A percentile compares a stretch with the other conserved stretches of the same genome.
Conservation (phyloP, 1,139 yeast genomes). For the Yamadazyma songkhlaensis region DNA sequence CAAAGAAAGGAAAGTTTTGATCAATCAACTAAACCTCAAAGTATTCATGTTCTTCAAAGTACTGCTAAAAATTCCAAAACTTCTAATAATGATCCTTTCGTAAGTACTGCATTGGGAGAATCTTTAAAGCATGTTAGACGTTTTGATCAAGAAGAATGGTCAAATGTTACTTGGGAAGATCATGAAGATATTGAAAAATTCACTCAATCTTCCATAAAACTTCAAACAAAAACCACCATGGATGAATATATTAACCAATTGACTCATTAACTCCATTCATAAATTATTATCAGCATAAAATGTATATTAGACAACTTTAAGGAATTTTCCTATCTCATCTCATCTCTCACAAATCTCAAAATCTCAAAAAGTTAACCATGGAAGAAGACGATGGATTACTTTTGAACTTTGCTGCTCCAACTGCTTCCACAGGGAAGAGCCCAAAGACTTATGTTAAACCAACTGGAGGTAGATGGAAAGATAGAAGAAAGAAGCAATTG, state of each 20-base stretch:
- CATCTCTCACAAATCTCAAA: conserved; percentile 7
- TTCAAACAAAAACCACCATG: conserved; percentile 6
- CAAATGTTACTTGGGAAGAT: conserved; percentile 47
- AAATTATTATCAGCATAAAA: background rate
- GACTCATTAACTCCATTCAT: conserved; percentile 3
- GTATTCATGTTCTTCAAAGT: conserved; percentile 44
- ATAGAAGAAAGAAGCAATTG: conserved; percentile 60
- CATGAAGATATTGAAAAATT: background rate
- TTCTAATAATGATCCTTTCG: conserved; percentile 73
- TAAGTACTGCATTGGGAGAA: conserved; percentile 66
- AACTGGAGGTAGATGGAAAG: conserved; percentile 79
- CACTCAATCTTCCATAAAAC: background rate
- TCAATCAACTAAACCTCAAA: conserved; percentile 26
- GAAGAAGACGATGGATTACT: conserved; percentile 61
- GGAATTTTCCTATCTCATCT: conserved; percentile 3
- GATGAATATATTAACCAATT: conserved; percentile 6
- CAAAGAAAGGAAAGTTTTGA: conserved; percentile 24
- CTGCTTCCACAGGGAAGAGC: conserved; percentile 9
- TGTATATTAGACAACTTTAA: background rate
- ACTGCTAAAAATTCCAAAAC: conserved; percentile 49
- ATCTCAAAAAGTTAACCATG: conserved; percentile 12
- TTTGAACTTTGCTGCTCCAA: conserved; percentile 54
- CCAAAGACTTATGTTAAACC: conserved; percentile 32
- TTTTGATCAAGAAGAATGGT: conserved; percentile 72
- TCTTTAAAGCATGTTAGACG: conserved; percentile 71